Percentiles rank a stretch among this genome's conserved stretches.
These are phyloP conservation scores for Apophysomyces elegans DNA, from an alignment of 371 early-diverging fungal species.

Conservation along the genomic window DNA sequence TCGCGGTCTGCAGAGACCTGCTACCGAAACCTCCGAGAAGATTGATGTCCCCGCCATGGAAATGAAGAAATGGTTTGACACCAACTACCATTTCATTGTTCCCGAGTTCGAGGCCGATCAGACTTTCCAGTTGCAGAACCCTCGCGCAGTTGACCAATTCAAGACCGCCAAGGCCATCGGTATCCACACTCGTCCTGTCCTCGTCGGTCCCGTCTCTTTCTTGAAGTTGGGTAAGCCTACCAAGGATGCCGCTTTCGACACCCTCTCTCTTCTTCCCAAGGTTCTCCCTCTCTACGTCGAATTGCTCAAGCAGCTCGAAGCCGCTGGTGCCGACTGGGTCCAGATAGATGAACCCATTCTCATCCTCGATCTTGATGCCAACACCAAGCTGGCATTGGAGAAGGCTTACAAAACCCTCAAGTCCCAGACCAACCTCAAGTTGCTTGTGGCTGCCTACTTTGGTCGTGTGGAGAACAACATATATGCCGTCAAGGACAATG, in stretches of 20 bases:
- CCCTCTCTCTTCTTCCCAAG: constrained; percentile 71
- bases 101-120: constrained; percentile 85
- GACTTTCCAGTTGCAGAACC: constrained; percentile 70
- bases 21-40: constrained; percentile 61
- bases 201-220: constrained; percentile 93
- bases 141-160: constrained; percentile 87
- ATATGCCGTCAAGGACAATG: constrained; percentile 66
- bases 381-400: constrained; percentile 52
- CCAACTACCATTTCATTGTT: constrained; percentile 94
- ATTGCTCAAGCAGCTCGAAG: constrained; percentile 75
- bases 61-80: constrained; percentile 98
- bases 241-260: constrained; percentile 69
- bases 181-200: constrained; percentile 88
- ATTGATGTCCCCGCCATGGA: constrained; percentile 94
- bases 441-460: constrained; percentile 94
- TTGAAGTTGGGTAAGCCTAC: constrained; percentile 84
- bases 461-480: constrained; percentile 83
- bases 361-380: constrained; percentile 71
- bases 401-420: constrained; percentile 74
- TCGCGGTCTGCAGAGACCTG: constrained; percentile 86
- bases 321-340: constrained; percentile 91
- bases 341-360: constrained; percentile 94
- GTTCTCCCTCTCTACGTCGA: constrained; percentile 82
- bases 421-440: constrained; percentile 61
- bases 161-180: constrained; percentile 92